Evolutionary conservation across 2,329 filamentous ascomycete species (phyloP).

Genomic region (Ambrosiella beaveri): DNA sequence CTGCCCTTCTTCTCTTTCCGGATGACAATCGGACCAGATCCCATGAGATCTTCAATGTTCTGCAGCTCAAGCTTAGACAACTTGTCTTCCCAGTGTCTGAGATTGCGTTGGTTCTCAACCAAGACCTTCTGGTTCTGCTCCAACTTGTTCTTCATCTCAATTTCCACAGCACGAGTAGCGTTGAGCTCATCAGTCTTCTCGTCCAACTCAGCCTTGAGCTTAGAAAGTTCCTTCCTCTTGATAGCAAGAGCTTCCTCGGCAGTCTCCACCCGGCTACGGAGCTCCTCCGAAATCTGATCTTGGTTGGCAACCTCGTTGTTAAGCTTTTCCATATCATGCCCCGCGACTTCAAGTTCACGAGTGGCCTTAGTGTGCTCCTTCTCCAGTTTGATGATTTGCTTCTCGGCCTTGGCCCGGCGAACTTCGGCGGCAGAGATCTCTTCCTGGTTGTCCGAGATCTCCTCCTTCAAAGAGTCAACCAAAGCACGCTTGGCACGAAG

Average conservation of each 20-base stretch:
- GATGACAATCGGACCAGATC: conserved; percentile 17
- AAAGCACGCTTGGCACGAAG: conserved; percentile 78
- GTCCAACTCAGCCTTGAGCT: conserved; percentile 72
- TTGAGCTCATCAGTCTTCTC: conserved; percentile 75
- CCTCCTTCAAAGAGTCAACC: conserved; percentile 75
- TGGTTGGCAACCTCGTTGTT: conserved; percentile 66
- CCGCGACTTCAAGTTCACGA: conserved; percentile 58
- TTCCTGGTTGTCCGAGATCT: conserved; percentile 65
- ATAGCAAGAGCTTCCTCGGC: conserved; percentile 60
- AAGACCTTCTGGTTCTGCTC: conserved; percentile 90
- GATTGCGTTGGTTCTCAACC: conserved; percentile 66
- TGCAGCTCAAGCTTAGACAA: conserved; percentile 68
- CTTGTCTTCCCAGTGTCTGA: conserved; percentile 80
- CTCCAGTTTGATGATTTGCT: conserved; percentile 72
- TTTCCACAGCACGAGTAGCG: conserved; percentile 72
- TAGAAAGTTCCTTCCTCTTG: conserved; percentile 65
- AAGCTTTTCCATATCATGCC: conserved; percentile 57
- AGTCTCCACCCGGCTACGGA: conserved; percentile 58
- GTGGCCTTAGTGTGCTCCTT: conserved; percentile 65
- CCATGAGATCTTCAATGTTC: conserved; percentile 53
- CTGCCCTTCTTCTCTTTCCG: conserved; percentile 2
- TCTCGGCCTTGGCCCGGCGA: conserved; percentile 80
- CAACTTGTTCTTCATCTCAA: conserved; percentile 96
- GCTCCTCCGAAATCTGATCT: conserved; percentile 54
- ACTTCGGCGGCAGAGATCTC: conserved; percentile 76